Base-by-base conservation (phyloP, 306 rosid species). In the Corylus heterophylla region DNA sequence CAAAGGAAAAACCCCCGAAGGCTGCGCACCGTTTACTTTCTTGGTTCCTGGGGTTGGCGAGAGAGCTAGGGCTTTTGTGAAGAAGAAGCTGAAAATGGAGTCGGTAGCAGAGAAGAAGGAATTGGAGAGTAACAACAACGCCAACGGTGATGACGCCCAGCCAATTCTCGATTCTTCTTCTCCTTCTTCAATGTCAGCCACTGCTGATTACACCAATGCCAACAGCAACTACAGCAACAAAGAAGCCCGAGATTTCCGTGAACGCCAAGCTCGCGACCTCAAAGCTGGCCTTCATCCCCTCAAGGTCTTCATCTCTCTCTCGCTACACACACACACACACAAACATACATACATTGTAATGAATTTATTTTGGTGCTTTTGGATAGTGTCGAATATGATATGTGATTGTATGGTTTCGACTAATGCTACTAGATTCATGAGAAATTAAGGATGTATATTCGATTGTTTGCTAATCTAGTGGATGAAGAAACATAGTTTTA, bases 241-340 rank as follows among this genome's bases (percentile, higher is more conserved):
- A 54, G 90, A 87, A 66, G 71, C 79, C 42, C 82, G 78, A 2
- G 85, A 84, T 37, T 61, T 77, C 61, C 79, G 79, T 35, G 87
- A 88, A 78, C 87, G 88, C 74, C 71, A 76, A 10, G 86, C 88
- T 79, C 86, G 79, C 58, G 91, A 88, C 76, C 87, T 83, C 87
- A 85, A 77, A 76, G 82, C 81, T 74, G 89, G 89, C 6, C 87
- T 88, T 58, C 89, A 88, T 81, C 91, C 91, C 39, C 89, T 88
- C 76, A 88, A 73, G 91, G 91, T 88, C 18, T 51, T 8, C 20
- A 4, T 44, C 31, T 27, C 45, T 22, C 69, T 54, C 61, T 66
- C 51, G 17, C 25, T 42, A 29, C 35, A 31, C 35, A 31, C 35
- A 31, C 42, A 37, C 2, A 31, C 35, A 31, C 12, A 50, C 54